phyloP scores from a whole-genome alignment of 129 eudicot species.

The Escallonia rubra region DNA sequence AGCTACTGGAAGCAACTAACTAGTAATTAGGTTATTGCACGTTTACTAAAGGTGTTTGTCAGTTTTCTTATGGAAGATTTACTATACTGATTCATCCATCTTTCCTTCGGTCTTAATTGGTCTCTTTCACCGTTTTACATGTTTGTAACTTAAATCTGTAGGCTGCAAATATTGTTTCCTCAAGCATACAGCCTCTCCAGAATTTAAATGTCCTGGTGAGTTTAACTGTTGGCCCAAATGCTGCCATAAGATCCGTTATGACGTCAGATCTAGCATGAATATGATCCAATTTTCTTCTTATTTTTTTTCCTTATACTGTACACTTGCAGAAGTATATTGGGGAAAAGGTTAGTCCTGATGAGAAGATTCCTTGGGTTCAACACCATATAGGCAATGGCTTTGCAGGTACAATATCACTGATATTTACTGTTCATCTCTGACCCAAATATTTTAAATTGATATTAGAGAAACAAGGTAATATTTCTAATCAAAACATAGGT shows the following conservation, averaged over 20 bases:
- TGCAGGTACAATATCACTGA: slow-evolving; percentile 28
- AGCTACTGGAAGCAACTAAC: too few relatives aligned
- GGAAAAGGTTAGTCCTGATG: slow-evolving; percentile 53
- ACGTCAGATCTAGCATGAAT: neutral
- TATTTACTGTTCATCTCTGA: too few relatives aligned
- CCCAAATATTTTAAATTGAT: too few relatives aligned
- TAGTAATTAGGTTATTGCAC: too few relatives aligned
- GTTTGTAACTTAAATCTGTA: slow-evolving; percentile 15
- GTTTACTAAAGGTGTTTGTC: too few relatives aligned
- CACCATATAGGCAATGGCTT: slow-evolving; percentile 60
- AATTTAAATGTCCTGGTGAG: slow-evolving; percentile 51
- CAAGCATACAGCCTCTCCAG: slow-evolving; percentile 82
- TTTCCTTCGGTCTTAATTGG: neutral
- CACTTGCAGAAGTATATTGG: slow-evolving; percentile 39
- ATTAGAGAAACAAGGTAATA: too few relatives aligned
- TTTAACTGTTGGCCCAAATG: neutral
- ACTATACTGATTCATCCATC: neutral
- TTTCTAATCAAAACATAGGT: too few relatives aligned
- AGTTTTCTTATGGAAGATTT: too few relatives aligned
- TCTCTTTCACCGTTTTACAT: neutral
- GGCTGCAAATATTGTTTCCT: slow-evolving; percentile 82
- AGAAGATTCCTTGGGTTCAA: slow-evolving; percentile 62
- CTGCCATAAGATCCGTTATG: neutral
- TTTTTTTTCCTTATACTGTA: neutral
- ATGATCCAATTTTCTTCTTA: neutral